These are phyloP conservation scores for Berkeleyomyces basicola DNA, from an alignment of 2,329 filamentous ascomycete species.

Conservation along the genomic window DNA sequence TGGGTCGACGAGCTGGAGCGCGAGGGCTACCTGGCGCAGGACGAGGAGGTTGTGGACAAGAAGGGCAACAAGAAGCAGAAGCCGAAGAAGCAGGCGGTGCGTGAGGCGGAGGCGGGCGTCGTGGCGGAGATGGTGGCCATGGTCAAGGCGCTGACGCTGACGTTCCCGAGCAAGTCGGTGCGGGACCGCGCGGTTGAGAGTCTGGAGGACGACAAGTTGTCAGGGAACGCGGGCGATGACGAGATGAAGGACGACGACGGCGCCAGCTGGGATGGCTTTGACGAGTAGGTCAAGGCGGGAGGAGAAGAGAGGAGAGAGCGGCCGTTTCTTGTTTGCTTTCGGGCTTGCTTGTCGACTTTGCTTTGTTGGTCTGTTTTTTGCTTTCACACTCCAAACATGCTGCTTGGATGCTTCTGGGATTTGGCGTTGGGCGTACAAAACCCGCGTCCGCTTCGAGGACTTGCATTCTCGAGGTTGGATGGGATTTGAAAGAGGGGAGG, in stretches of 20 bases:
- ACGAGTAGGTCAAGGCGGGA: slow-evolving; percentile 28
- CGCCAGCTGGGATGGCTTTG: slow-evolving; percentile 53
- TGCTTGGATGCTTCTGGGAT: slow-evolving; percentile 8
- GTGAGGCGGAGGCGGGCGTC: slow-evolving; percentile 29
- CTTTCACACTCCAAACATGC: neutral
- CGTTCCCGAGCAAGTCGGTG: slow-evolving; percentile 52
- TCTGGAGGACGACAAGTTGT: slow-evolving; percentile 57
- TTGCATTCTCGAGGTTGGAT: neutral
- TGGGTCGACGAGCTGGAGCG: slow-evolving; percentile 82
- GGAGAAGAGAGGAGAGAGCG: neutral
- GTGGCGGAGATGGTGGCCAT: slow-evolving; percentile 40
- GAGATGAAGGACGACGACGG: slow-evolving; percentile 22
- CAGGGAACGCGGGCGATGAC: slow-evolving; percentile 31
- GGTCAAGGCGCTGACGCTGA: slow-evolving; percentile 36
- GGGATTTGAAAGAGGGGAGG: neutral
- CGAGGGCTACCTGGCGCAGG: slow-evolving; percentile 35
- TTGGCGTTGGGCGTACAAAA: slow-evolving; percentile 13
- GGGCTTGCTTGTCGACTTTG: neutral
- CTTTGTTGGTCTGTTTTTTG: slow-evolving; percentile 3
- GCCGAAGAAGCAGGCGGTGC: slow-evolving; percentile 7
- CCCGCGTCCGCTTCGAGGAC: neutral
- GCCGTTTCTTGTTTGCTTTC: neutral
- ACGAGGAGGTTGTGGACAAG: slow-evolving; percentile 21
- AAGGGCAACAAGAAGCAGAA: slow-evolving; percentile 22
- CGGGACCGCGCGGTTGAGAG: slow-evolving; percentile 52